Base-by-base conservation (phyloP, 176 grass and related monocot species). In the Triticum timopheevii region DNA sequence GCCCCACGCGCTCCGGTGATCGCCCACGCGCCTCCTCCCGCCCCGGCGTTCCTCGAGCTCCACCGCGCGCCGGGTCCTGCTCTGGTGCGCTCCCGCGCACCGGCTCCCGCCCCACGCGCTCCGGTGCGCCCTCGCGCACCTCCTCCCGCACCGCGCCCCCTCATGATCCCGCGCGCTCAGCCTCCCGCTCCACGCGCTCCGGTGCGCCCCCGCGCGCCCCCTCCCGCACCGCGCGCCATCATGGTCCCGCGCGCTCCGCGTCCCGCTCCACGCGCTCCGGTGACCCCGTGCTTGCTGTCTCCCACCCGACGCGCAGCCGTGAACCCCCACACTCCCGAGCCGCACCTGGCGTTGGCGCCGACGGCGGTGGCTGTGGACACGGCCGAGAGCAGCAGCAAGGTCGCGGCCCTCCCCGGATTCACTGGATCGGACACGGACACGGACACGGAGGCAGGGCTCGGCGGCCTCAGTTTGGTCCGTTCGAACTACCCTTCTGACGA, bases 401-500 rank as follows among this genome's bases (percentile, higher is more conserved):
- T 62, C 80, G 16, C 44, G 27, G 20, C 10, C 25, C 72, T 40
- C 6, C 22, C 62, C 30, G 36, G 54, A n/a, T 17, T 73, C 22
- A 3, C 28, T 30, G 66, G 6, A 7, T 71, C 66, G 2, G 65
- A 73, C 40, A 79, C 40, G 6, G 87, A 84, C 45, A 47, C 45
- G 4, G 47, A 50, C 47, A 50, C 47, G 50, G 50, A 54, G 5
- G 15, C 49, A 54, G 40, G n/a, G 0, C 73, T 44, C 6, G 50
- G 77, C 38, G 61, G 28, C 65, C 40, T 74, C 71, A 1, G 12
- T 17, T 75, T 49, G 72, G 42, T 27, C 73, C 45, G 25, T 30
- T 52, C 76, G 13, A 80, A 61, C 44, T 73, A 66, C n/a, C 76
- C 59, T 80, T 89, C 68, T 0, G 76, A 79, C 6, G 82, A 80